These are phyloP conservation scores for Carex myosuroides DNA, from an alignment of 176 grass and related monocot genomes.

Conservation along the genomic window DNA sequence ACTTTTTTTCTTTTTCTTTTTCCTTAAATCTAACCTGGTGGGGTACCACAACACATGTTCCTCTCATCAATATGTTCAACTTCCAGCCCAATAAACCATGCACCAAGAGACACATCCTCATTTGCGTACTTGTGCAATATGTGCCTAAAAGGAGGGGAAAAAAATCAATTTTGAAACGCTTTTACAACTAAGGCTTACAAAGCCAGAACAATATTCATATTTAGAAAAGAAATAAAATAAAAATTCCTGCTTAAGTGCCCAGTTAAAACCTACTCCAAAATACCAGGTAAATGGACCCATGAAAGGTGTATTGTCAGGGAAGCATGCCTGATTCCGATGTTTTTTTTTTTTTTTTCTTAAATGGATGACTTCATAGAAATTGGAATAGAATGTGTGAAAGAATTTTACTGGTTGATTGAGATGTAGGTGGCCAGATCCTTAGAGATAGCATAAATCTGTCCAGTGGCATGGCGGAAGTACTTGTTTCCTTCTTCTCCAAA, in stretches of 20 bases:
- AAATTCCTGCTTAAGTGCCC: not conserved
- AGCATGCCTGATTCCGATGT: not conserved
- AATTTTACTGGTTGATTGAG: slow-evolving; percentile 84
- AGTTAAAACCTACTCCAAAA: not conserved
- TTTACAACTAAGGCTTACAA: not conserved
- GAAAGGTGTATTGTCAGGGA: not conserved
- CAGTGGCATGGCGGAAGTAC: slow-evolving; percentile 78
- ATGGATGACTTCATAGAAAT: not conserved
- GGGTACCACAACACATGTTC: slow-evolving; percentile 80
- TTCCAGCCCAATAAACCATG: slow-evolving; percentile 93
- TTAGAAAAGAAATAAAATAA: not conserved
- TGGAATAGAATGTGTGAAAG: not conserved
- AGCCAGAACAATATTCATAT: not conserved
- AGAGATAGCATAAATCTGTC: slow-evolving; percentile 81
- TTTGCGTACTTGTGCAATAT: slow-evolving; percentile 92
- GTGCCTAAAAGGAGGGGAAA: slow-evolving; percentile 29
- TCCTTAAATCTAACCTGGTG: slow-evolving; percentile 43
- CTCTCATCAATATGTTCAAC: slow-evolving; percentile 85
- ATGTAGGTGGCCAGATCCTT: slow-evolving; percentile 92
- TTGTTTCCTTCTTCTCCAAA: slow-evolving; percentile 95
- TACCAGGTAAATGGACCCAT: not conserved
- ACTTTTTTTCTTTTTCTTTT: not conserved
- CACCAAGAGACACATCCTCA: slow-evolving; percentile 72
- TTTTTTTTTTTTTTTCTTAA: not conserved
- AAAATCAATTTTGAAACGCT: not conserved